Percentiles rank a stretch among this genome's conserved stretches.
Evolutionary conservation across 192 early-diverging fungal species (phyloP).

Genomic region (Entomortierella parvispora): DNA sequence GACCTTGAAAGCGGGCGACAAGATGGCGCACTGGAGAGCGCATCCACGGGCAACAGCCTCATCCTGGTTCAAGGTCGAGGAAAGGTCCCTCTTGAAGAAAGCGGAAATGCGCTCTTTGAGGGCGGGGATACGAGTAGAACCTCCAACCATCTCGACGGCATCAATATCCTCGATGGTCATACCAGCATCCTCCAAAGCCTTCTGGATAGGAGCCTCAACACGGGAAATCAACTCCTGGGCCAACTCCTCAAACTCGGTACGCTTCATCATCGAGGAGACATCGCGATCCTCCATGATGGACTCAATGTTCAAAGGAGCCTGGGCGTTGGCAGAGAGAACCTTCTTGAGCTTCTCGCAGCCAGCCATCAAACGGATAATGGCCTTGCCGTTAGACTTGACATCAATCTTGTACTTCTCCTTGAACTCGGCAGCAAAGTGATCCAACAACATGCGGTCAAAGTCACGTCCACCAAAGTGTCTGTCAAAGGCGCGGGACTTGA

Average conservation of each 20-base stretch:
- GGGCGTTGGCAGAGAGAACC: slow-evolving; percentile 91
- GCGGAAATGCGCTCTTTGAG: slow-evolving; percentile 90
- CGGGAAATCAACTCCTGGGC: slow-evolving; percentile 75
- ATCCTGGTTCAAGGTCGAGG: slow-evolving; percentile 96
- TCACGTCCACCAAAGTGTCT: slow-evolving; percentile 95
- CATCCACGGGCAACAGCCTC: slow-evolving; percentile 97
- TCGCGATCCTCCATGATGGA: slow-evolving; percentile 97
- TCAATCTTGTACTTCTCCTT: slow-evolving; percentile 96
- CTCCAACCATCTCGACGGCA: slow-evolving; percentile 95
- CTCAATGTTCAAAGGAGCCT: slow-evolving; percentile 93
- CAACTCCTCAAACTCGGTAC: slow-evolving; percentile 89
- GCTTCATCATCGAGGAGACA: slow-evolving; percentile 84
- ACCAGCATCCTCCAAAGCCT: slow-evolving; percentile 81
- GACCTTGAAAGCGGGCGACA: slow-evolving; percentile 97
- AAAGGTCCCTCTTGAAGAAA: slow-evolving; percentile 90
- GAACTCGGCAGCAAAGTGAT: slow-evolving; percentile 89
- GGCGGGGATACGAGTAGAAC: slow-evolving; percentile 92
- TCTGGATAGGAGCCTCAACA: slow-evolving; percentile 76
- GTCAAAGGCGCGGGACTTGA: slow-evolving; percentile 93
- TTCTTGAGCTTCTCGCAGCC: slow-evolving; percentile 97
- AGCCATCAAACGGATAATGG: slow-evolving; percentile 87
- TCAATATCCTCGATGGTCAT: slow-evolving; percentile 86
- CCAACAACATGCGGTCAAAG: slow-evolving; percentile 90
- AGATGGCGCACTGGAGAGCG: slow-evolving; percentile 96
- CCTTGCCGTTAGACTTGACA: slow-evolving; percentile 89